Base-by-base conservation (phyloP, 805 yeast species). In the Barnettozyma siamensis region DNA sequence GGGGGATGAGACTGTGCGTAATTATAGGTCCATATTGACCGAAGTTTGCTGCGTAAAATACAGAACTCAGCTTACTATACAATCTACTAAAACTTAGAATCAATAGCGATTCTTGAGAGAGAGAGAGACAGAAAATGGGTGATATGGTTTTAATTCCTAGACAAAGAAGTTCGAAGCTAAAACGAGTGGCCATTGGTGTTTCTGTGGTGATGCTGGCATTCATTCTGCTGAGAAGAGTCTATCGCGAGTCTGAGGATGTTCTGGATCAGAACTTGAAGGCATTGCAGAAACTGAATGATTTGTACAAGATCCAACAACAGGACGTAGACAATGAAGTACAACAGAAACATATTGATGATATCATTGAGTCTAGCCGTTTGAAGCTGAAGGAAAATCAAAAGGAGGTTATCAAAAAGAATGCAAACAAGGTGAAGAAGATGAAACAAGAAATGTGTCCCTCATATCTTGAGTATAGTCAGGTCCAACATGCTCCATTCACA, bases 401-500 rank as follows among this genome's bases (percentile, higher is more conserved):
- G 20, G 30, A 37, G 16, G 10, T 12, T 10, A 16, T 9, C 20
- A 23, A 30, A 8, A 11, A 27, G 11, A 11, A 18, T 11, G 33
- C 31, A 13, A 27, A 27, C 15, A 11, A 15, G 24, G 10, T 19
- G 20, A 21, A 33, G 18, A 11, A 16, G 33, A 9, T 13, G 26
- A 31, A 18, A n/a, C 11, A 17, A 18, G 12, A 18, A 6, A 20
- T 43, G 35, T 86, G 95, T 57, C 79, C 79, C 1, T 75, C 76
- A 43, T 86, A 86, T 57, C 72, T 72, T 17, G 73, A 70, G 1
- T 86, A 82, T 55, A 72, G 93, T 1, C 58, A 70, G 41, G 45
- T 41, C 5, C 29, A 31, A 29, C 62, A 62, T 32, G 91, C 83
- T 2, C 94, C 94, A 1, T 66, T 65, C 21, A 71, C 83, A 3